Percentiles rank a stretch among this genome's conserved stretches.
Evolutionary conservation across 495 filamentous ascomycete genomes (phyloP).

Genomic region (Clohesyomyces aquaticus): DNA sequence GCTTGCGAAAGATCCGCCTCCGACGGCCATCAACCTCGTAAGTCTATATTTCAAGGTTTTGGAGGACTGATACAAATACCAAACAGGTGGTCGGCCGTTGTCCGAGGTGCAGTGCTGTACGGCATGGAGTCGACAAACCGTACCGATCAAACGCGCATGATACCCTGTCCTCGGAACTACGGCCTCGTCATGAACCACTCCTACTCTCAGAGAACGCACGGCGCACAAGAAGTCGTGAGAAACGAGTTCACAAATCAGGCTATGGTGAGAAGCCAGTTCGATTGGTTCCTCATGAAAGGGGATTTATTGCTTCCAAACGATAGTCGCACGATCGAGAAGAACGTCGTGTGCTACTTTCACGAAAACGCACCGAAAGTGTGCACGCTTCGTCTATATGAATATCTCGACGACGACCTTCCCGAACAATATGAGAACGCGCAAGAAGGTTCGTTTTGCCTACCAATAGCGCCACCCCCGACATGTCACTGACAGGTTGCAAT

Average conservation of each 20-base stretch:
- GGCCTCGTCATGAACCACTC: conserved; percentile 4
- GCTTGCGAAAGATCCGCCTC: conserved; percentile 19
- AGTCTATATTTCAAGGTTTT: neutral
- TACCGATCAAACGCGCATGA: neutral
- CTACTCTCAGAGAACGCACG: neutral
- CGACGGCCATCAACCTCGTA: conserved; percentile 32
- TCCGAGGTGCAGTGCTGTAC: conserved; percentile 22
- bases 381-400: conserved; percentile 3
- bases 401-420: conserved; percentile 8
- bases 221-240: neutral
- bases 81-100: conserved; percentile 34
- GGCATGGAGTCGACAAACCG: conserved; percentile 17
- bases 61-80: neutral
- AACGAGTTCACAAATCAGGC: neutral
- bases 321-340: neutral
- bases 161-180: conserved; percentile 11
- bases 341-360: neutral
- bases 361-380: neutral
- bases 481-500: neutral
- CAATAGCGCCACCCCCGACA: neutral
- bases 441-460: neutral
- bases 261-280: conserved; percentile 16
- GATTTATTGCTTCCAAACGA: conserved; percentile 6
- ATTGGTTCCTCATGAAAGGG: conserved; percentile 25
- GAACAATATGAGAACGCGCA: neutral